Evolutionary conservation across 805 yeast genomes (phyloP), one percentile per base, ranked within the genome.

Genomic region (Wickerhamiella bombiphila): DNA sequence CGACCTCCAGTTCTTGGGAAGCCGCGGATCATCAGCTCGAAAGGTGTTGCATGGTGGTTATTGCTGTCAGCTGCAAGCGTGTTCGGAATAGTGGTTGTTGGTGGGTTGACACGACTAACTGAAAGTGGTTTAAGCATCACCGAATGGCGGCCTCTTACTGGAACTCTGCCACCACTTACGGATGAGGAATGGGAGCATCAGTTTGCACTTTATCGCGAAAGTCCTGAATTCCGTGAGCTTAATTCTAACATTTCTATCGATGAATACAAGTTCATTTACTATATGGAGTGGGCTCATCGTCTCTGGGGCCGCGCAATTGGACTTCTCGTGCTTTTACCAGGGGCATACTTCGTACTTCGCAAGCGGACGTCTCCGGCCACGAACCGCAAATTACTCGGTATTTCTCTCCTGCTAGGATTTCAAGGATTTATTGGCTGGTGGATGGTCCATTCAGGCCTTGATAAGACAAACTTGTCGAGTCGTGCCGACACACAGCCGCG

Each of bases 341-440:
- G 94, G 0, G 54, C 76, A 3, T 91, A 81, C 55, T 85, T 85
- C 50, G 76, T 82, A 51, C 65, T 67, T 14, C 62, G 76, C 3
- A 72, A 73, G 29, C 74, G 65, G 45, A 74, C 88, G 8, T 74
- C 85, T 2, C 59, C 71, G 3, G 74, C 74, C 41, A 77, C 80
- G 3, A 76, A 81, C 35, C 63, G 64, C 40, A 69, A 82, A 47
- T 63, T 91, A 13, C 58, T 80, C 16, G 81, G 81, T 2, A 69
- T 91, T 33, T 70, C 93, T 30, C 74, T 68, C 0, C 61, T 91
- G 36, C 66, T 91, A 41, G 99, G 94, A 8, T 62, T 91, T 34
- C 98, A 91, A 64, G 98, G 98, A 37, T 80, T 77, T 37, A 78
- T 91, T 47, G 98, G 98, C 22, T 91, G 98, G 98, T 91, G 99